A percentile compares a stretch with the other conserved stretches of the same genome.
Evolutionary conservation across 495 filamentous ascomycete species (phyloP).

Genomic region (Tirmania nivea): DNA sequence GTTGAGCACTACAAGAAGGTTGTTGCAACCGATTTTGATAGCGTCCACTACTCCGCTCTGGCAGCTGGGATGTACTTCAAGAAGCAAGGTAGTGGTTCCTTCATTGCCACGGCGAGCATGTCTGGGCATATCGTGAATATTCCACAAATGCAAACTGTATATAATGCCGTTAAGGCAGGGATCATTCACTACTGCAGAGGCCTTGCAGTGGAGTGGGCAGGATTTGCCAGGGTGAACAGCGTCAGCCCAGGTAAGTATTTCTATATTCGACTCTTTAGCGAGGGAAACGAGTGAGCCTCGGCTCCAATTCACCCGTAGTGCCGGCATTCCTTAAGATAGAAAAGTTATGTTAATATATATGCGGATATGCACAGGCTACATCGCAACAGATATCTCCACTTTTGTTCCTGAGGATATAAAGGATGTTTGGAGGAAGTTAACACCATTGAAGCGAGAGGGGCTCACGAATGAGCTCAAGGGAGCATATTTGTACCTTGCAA

Average conservation of each 20-base stretch:
- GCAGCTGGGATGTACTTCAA: slow-evolving; percentile 53
- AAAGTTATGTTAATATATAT: too few species aligned
- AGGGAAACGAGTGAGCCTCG: too few species aligned
- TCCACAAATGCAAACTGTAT: slow-evolving; percentile 65
- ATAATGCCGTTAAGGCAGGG: slow-evolving; percentile 75
- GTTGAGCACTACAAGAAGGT: slow-evolving; percentile 43
- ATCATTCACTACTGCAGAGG: slow-evolving; percentile 69
- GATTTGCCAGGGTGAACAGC: slow-evolving; percentile 63
- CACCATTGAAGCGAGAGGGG: slow-evolving; percentile 63
- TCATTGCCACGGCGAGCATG: slow-evolving; percentile 19
- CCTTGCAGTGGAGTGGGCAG: slow-evolving; percentile 70
- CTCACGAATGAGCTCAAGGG: slow-evolving; percentile 65
- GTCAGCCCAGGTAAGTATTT: slow-evolving; percentile 46
- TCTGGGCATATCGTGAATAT: slow-evolving; percentile 60
- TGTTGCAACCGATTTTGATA: slow-evolving; percentile 54
- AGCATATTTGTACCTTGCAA: slow-evolving; percentile 68
- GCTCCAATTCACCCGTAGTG: too few species aligned
- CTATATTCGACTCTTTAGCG: too few species aligned
- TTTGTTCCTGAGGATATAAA: slow-evolving; percentile 52
- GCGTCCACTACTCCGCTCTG: slow-evolving; percentile 61
- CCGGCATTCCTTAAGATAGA: too few species aligned
- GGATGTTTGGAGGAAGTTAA: slow-evolving; percentile 56
- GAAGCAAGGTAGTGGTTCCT: slow-evolving; percentile 24
- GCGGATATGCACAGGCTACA: slow-evolving; percentile 32
- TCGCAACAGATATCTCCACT: slow-evolving; percentile 58